Base-by-base conservation (phyloP, 192 early-diverging fungal species). In the Entophlyctis luteolus region DNA sequence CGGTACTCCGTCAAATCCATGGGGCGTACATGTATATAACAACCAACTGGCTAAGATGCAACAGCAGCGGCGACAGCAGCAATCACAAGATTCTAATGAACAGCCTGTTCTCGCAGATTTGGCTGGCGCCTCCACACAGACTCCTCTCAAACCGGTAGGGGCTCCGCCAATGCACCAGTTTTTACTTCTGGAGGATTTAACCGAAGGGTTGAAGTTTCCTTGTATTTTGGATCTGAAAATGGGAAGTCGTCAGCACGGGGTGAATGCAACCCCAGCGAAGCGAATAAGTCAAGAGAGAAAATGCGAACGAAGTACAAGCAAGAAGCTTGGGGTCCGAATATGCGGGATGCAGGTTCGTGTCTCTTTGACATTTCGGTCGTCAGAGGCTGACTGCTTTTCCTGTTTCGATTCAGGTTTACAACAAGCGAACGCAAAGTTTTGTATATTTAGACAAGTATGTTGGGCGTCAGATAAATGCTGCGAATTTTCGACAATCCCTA, bases 151-250 rank as follows among this genome's bases (percentile, higher is more conserved):
- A n/a, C n/a, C n/a, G 45, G 45, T 65, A 79, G 70, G 70, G 81
- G 66, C 37, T 0, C 55, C 55, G 8, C 63, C 63, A 0, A 54
- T 38, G 59, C 86, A 77, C 70, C 90, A 96, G 79, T 98, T 97
- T 71, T 87, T 98, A 49, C 74, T 98, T 5, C 75, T 98, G 75
- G 90, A 95, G 62, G 96, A 98, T 75, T 77, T 98, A 55, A 98
- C 96, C 0, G 87, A 90, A 20, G 88, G 90, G 6, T 77, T 98
- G 74, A 80, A 87, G 72, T 87, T 85, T 33, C 97, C 97, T 0
- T 98, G 94, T 67, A 95, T 99, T 18, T 81, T 99, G 39, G 95
- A 99, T 73, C 83, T 99, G 54, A 99, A 99, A 67, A 99, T 99
- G 95, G 97, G 97, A 32, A 96, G 93, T 14, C 81, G 97, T 4